Evolutionary conservation across 73 alveolate species (phyloP).

Genomic region (Paramecium pentaurelia): DNA sequence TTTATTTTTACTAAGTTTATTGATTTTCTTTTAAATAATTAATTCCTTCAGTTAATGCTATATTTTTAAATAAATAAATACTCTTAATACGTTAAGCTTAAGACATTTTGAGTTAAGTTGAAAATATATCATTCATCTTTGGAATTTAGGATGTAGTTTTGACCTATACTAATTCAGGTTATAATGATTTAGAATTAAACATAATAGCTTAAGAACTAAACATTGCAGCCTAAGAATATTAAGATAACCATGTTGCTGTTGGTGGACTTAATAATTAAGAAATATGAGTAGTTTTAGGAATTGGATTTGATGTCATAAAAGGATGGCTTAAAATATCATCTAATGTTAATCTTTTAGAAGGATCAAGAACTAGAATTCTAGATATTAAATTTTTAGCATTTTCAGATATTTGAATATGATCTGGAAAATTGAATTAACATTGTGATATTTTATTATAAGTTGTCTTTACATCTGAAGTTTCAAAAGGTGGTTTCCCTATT

Average conservation of each 20-base stretch:
- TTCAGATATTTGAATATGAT: conserved; percentile 76
- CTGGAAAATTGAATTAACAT: conserved; percentile 86
- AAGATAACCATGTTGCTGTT: conserved; percentile 70
- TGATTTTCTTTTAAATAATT: background rate
- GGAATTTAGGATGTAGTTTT: background rate
- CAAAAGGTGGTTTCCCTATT: conserved; percentile 96
- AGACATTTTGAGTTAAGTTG: background rate
- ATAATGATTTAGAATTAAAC: background rate
- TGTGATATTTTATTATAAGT: conserved; percentile 85
- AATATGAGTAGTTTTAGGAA: conserved; percentile 87
- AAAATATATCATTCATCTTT: background rate
- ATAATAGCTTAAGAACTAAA: background rate
- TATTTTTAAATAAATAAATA: background rate
- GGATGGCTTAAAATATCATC: conserved; percentile 84
- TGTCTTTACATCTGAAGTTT: conserved; percentile 82
- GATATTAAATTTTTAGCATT: conserved; percentile 82
- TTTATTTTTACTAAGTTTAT: background rate
- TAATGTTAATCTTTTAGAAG: conserved; percentile 84
- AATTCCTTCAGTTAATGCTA: background rate
- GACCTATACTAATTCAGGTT: background rate
- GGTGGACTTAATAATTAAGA: conserved; percentile 93
- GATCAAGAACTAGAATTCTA: conserved; percentile 81
- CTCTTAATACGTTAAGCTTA: background rate
- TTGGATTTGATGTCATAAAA: conserved; percentile 83
- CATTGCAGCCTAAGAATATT: conserved; percentile 52